Conservation (phyloP, 352 stramenopile species). For the Pythium coloratum region DNA sequence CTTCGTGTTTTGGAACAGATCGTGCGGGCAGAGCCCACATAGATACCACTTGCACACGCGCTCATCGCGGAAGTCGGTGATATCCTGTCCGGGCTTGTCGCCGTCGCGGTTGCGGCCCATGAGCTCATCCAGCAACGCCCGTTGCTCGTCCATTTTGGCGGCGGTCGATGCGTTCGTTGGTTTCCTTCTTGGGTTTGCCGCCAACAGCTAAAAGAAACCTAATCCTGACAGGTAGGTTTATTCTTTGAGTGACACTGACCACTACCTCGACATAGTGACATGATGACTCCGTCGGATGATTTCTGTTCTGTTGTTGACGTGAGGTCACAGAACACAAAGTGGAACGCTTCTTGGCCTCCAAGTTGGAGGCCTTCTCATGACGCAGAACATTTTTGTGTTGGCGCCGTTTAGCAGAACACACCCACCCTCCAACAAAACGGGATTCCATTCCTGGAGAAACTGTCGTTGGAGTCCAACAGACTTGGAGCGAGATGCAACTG, state of each 20-base stretch:
- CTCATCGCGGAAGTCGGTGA: constrained; percentile 66
- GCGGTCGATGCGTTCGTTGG: background rate
- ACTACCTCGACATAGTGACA: background rate
- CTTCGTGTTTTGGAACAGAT: constrained; percentile 91
- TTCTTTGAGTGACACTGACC: background rate
- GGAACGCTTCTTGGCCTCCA: background rate
- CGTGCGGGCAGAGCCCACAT: constrained; percentile 82
- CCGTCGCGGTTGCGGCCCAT: constrained; percentile 92
- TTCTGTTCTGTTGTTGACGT: constrained; percentile 4
- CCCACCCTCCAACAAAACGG: background rate
- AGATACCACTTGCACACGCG: constrained; percentile 83
- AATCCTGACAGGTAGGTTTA: background rate
- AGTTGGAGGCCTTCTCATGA: background rate
- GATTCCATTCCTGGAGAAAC: background rate
- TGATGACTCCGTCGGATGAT: background rate
- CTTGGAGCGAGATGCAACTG: background rate
- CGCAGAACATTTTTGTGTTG: background rate
- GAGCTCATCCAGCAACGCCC: constrained; percentile 85
- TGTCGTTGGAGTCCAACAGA: background rate
- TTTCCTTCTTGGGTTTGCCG: background rate
- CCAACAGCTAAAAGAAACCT: background rate
- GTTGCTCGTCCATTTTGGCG: constrained; percentile 74
- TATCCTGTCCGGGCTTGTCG: constrained; percentile 77
- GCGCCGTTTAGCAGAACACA: background rate
- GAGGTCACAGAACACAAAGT: background rate